Conservation (phyloP, 352 stramenopile genomes). For the Phytopythium aichiense region DNA sequence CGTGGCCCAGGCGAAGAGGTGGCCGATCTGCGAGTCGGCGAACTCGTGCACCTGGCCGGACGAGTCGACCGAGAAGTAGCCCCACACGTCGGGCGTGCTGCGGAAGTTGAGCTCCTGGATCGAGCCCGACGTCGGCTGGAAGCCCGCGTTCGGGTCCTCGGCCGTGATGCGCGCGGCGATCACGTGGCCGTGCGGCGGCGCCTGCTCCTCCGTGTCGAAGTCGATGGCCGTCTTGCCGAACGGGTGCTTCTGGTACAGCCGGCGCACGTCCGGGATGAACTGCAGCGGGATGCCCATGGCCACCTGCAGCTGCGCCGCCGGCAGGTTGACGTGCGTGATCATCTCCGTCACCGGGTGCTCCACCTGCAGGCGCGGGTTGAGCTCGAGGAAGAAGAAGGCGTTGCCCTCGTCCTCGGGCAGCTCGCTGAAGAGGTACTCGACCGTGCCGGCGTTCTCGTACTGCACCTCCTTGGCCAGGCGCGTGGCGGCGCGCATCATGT, state of each 20-base stretch:
- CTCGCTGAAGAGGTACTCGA: conserved; percentile 99
- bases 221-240: conserved; percentile 94
- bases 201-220: conserved; percentile 89
- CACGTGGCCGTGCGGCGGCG: conserved; percentile 91
- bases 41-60: conserved; percentile 99
- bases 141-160: conserved; percentile 99
- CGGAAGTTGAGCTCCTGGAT: conserved; percentile 99
- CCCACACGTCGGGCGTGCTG: conserved; percentile 98
- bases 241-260: conserved; percentile 95
- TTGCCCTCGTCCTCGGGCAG: conserved; percentile 85
- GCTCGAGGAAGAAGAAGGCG: conserved; percentile 99
- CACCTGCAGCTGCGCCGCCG: conserved; percentile 96
- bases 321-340: conserved; percentile 98
- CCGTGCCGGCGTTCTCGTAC: conserved; percentile 99
- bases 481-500: conserved; percentile 98
- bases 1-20: conserved; percentile 97
- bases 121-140: conserved; percentile 96
- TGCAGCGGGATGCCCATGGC: conserved; percentile 99
- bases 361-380: conserved; percentile 99
- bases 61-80: conserved; percentile 99
- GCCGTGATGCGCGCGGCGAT: conserved; percentile 99
- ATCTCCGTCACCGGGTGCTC: conserved; percentile 99
- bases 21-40: conserved; percentile 99
- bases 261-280: conserved; percentile 97
- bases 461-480: conserved; percentile 97